Conservation (phyloP, 2,329 filamentous ascomycete genomes). For the Domatiomyces catenatus region DNA sequence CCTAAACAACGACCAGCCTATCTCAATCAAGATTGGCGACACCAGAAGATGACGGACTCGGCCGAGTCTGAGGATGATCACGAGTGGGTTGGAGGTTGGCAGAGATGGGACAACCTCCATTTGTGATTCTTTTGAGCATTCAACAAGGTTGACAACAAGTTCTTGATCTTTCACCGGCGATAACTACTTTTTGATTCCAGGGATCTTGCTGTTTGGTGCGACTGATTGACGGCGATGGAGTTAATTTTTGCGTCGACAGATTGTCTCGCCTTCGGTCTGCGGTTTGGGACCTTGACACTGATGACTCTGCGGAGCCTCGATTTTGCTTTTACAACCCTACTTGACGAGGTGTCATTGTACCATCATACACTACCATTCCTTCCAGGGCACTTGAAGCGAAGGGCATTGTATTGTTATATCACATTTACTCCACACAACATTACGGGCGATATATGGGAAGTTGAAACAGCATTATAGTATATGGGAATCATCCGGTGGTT, state of each 20-base stretch:
- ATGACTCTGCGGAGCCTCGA: constrained; percentile 12
- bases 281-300: constrained; percentile 18
- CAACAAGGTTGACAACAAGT: constrained; percentile 9
- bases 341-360: constrained; percentile 19
- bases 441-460: constrained; percentile 2
- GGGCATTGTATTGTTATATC: constrained; percentile 1
- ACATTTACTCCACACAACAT: constrained; percentile 1
- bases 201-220: constrained; percentile 12
- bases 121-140: constrained; percentile 33
- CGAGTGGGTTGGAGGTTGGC: constrained; percentile 76
- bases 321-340: constrained; percentile 5
- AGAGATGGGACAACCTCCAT: constrained; percentile 52
- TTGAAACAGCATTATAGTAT: constrained; percentile 9
- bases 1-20: constrained; percentile 24
- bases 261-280: constrained; percentile 15
- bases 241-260: constrained; percentile 10
- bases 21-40: constrained; percentile 33
- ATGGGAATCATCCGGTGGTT: constrained; percentile 1
- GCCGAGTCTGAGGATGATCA: constrained; percentile 46
- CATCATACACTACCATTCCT: constrained; percentile 10
- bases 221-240: constrained; percentile 6
- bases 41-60: constrained; percentile 21
- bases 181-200: constrained; percentile 8
- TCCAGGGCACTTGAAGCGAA: constrained; percentile 5
- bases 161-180: constrained; percentile 11